These are phyloP conservation scores for Oxyria digyna DNA, from an alignment of 148 eudicot genomes.

Conservation along the genomic window DNA sequence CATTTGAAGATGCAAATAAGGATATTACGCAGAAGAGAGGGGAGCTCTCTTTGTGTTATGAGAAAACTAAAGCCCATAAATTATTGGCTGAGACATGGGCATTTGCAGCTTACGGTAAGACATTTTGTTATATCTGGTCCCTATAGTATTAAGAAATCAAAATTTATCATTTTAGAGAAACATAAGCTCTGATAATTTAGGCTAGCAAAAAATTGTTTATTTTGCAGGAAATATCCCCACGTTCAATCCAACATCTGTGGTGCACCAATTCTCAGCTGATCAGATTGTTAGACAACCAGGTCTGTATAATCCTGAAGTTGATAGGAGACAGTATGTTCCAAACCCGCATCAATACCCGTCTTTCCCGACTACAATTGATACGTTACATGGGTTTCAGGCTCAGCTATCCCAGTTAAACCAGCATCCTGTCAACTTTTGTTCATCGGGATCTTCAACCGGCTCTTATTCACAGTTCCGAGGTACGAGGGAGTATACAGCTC, in stretches of 20 bases:
- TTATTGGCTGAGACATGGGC: constrained; percentile 24
- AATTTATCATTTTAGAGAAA: too few relatives aligned
- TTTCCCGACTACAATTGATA: neutral
- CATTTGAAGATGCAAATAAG: constrained; percentile 25
- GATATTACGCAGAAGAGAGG: constrained; percentile 16
- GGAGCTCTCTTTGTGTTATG: constrained; percentile 19
- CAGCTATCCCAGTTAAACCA: neutral
- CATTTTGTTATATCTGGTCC: neutral
- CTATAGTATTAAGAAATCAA: neutral
- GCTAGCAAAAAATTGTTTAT: neutral
- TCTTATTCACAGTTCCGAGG: neutral
- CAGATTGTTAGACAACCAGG: neutral
- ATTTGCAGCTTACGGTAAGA: neutral
- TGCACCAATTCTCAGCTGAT: neutral
- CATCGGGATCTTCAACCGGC: neutral
- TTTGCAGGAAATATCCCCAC: neutral
- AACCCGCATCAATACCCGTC: neutral
- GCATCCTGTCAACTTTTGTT: neutral
- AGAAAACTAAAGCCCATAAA: constrained; percentile 21
- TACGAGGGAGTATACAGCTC: neutral
- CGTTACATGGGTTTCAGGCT: neutral
- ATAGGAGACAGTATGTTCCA: neutral
- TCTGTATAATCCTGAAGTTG: neutral
- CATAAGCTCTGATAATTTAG: neutral
- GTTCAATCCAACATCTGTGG: neutral